These are phyloP conservation scores for Talaromyces liani DNA, from an alignment of 495 filamentous ascomycete genomes.

Conservation along the genomic window DNA sequence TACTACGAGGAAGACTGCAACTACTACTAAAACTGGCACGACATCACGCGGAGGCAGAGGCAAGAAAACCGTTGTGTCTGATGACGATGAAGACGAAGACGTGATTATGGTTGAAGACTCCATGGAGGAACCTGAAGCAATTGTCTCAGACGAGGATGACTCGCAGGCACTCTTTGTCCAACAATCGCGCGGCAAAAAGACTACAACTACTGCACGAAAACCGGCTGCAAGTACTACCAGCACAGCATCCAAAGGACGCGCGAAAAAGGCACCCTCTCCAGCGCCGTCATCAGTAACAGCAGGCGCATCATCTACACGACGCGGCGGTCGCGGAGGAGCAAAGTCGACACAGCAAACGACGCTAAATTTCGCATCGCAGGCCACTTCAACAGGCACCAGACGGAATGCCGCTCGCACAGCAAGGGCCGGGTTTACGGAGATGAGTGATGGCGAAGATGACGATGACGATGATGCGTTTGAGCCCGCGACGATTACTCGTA, in stretches of 20 bases:
- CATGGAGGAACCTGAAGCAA: constrained; percentile 54
- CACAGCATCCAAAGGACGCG: constrained; percentile 20
- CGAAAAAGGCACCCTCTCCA: constrained; percentile 30
- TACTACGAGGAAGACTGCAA: constrained; percentile 32
- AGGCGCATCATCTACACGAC: constrained; percentile 28
- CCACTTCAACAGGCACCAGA: constrained; percentile 23
- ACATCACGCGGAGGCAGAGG: constrained; percentile 21
- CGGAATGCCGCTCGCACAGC: constrained; percentile 7
- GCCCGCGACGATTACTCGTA: constrained; percentile 27
- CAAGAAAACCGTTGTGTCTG: constrained; percentile 45
- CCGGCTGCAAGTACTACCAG: constrained; percentile 18
- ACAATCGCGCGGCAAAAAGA: constrained; percentile 36
- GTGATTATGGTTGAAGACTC: constrained; percentile 57
- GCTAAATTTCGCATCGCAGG: constrained; percentile 61
- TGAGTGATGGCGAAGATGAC: constrained; percentile 66
- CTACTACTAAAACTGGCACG: constrained; percentile 30
- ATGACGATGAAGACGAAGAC: constrained; percentile 56
- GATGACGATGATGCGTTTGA: constrained; percentile 81
- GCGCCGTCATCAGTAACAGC: constrained; percentile 39
- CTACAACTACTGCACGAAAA: constrained; percentile 15
- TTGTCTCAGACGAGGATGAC: constrained; percentile 31
- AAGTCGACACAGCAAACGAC: constrained; percentile 53
- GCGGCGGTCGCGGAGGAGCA: constrained; percentile 15
- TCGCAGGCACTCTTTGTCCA: constrained; percentile 47
- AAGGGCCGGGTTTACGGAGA: constrained; percentile 5